Base-by-base conservation (phyloP, 306 rosid genomes). In the Pyrus betulifolia region DNA sequence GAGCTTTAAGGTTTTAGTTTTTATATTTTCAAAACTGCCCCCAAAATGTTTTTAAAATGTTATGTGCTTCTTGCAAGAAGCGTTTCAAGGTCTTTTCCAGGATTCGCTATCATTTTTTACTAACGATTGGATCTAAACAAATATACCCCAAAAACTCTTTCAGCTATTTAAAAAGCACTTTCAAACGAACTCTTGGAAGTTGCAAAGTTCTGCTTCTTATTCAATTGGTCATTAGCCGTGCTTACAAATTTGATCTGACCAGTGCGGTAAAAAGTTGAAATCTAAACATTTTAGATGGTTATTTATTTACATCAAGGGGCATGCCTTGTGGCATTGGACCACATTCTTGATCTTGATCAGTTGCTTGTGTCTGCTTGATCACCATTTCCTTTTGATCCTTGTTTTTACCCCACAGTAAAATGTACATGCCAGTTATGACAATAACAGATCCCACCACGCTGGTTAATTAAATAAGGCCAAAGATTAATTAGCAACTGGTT, bases 321-420 rank as follows among this genome's bases (percentile, higher is more conserved):
- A 52, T 13, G 61, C 46, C 69, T 76, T 71, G 76, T 67, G 85
- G 54, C 73, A 67, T 76, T 45, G 68, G 45, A 54, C 75, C 74
- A 60, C 38, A 72, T 23, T 66, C 88, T 75, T 55, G 79, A 64
- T 76, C 93, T 61, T 75, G 35, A 27, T 61, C 90, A 45, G 75
- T 71, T 80, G 82, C 78, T 80, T 84, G 87, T 33, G 49, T 71
- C 42, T 83, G 92, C 80, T 81, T 84, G 81, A 18, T 8, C 55
- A 57, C 59, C 61, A 42, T 30, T 62, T 76, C 83, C 74, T 79
- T 80, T 70, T 54, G 71, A 72, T 90, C 95, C 38, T 72, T 86
- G 52, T 80, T 77, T 81, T 94, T 94, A 6, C 96, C 96, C 98
- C 96, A 90, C 13, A 90, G 77, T 81, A 90, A 91, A 81, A 87